Conservation (phyloP, 768 basidiomycete species). For the Mycena galericulata region DNA sequence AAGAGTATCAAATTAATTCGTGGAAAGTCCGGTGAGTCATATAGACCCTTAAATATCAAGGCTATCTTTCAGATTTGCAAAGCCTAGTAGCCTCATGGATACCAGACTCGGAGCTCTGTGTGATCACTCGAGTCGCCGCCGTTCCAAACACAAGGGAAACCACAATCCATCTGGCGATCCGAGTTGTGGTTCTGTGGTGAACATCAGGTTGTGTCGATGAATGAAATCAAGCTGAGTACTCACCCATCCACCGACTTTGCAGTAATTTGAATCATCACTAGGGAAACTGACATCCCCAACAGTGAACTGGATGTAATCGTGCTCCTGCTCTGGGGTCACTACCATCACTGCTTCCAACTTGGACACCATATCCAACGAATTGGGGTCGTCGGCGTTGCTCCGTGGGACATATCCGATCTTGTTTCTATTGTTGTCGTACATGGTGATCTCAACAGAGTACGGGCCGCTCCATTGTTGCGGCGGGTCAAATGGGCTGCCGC, state of each 20-base stretch:
- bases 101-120: too few relatives aligned
- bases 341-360: not conserved
- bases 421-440: not conserved
- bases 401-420: slow-evolving; percentile 5
- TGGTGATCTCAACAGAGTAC: slow-evolving; percentile 5
- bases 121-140: slow-evolving; percentile 14
- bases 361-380: slow-evolving; percentile 3
- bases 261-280: not conserved
- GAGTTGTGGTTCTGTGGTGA: not conserved
- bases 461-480: not conserved
- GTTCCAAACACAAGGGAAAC: not conserved
- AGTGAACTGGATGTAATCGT: not conserved
- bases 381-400: too few relatives aligned
- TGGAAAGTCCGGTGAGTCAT: too few relatives aligned
- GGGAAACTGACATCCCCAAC: not conserved
- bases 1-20: too few relatives aligned
- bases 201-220: not conserved
- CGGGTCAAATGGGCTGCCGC: slow-evolving; percentile 4
- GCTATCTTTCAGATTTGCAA: too few relatives aligned
- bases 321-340: not conserved
- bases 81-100: too few relatives aligned
- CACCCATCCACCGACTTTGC: slow-evolving; percentile 8
- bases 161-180: slow-evolving; percentile 12
- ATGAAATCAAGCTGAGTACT: not conserved
- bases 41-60: too few relatives aligned